Evolutionary conservation across 352 stramenopile species (phyloP), one percentile per base, ranked within the genome.

Genomic region (Albugo candida): DNA sequence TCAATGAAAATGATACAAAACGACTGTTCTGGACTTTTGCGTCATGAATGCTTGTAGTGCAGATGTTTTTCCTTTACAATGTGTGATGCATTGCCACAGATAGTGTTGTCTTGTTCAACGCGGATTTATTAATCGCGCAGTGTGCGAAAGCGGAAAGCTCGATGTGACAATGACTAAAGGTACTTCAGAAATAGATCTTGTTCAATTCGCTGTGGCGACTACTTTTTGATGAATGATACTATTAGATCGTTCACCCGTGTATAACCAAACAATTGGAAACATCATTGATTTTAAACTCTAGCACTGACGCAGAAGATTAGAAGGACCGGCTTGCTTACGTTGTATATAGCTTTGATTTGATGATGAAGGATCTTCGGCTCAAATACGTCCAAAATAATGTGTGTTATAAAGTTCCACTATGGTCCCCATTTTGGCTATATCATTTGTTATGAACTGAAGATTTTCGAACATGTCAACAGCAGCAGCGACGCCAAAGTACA

Each of bases 401-500:
- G n/a, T n/a, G n/a, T n/a, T n/a, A n/a, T n/a, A 14, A 41, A 14
- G 14, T n/a, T 14, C n/a, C 36, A n/a, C 36, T 16, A 14, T 13
- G 13, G 41, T 47, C 40, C 13, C 16, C 14, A n/a, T 14, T n/a
- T 14, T 41, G 36, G 36, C 14, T 11, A 49, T 60, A 18, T 81
- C 76, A 40, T 73, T 79, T 24, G 78, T 72, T 18, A 86, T 70
- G 13, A 92, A 61, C 2, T 56, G 63, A 2, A 92, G 48, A 24
- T 91, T 61, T 44, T 92, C 80, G 53, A 92, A 89, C 12, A 75
- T 71, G 21, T 92, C 80, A 12, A 92, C 73, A 49, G 73, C 81
- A 50, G 91, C 12, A 76, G 71, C 13, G 80, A n/a, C n/a, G n/a
- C n/a, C n/a, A n/a, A n/a, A n/a, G n/a, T n/a, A n/a, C n/a, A n/a